Conservation (phyloP, 352 stramenopile genomes). For the Phytophthora palmivora region DNA sequence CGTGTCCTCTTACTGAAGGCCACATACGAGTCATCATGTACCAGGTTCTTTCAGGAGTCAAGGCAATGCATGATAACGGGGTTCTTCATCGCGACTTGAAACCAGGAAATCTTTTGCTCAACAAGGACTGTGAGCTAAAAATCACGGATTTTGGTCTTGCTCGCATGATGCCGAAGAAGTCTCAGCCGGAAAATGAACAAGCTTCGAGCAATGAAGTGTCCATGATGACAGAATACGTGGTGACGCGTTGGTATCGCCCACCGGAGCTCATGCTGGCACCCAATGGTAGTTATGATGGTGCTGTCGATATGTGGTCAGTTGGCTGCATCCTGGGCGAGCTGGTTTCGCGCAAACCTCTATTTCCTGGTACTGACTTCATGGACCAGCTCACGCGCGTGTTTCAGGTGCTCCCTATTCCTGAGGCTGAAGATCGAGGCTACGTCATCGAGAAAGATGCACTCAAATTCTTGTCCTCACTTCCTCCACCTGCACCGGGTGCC, state of each 20-base stretch:
- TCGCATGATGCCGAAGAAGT: constrained; percentile 78
- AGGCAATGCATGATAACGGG: constrained; percentile 94
- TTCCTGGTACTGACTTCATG: constrained; percentile 87
- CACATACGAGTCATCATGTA: constrained; percentile 91
- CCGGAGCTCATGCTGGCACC: constrained; percentile 93
- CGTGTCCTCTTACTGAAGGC: constrained; percentile 77
- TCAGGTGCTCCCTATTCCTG: constrained; percentile 75
- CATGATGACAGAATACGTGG: constrained; percentile 90
- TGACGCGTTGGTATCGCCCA: constrained; percentile 93
- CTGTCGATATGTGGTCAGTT: constrained; percentile 89
- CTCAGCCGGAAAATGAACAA: constrained; percentile 21
- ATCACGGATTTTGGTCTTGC: constrained; percentile 96
- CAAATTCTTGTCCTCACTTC: constrained; percentile 85
- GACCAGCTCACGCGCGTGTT: constrained; percentile 86
- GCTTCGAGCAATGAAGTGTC: constrained; percentile 42
- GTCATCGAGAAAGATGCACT: constrained; percentile 83
- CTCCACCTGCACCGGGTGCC: constrained; percentile 53
- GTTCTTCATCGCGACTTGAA: constrained; percentile 96
- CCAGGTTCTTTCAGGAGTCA: constrained; percentile 85
- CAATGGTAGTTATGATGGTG: constrained; percentile 90
- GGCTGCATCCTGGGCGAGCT: constrained; percentile 95
- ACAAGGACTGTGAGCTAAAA: constrained; percentile 93
- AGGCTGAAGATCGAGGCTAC: constrained; percentile 71
- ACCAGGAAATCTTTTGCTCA: constrained; percentile 93
- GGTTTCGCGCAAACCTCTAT: constrained; percentile 78